These are phyloP conservation scores for Trichomonas vaginalis DNA, from an alignment of 208 protist species.

Conservation along the genomic window DNA sequence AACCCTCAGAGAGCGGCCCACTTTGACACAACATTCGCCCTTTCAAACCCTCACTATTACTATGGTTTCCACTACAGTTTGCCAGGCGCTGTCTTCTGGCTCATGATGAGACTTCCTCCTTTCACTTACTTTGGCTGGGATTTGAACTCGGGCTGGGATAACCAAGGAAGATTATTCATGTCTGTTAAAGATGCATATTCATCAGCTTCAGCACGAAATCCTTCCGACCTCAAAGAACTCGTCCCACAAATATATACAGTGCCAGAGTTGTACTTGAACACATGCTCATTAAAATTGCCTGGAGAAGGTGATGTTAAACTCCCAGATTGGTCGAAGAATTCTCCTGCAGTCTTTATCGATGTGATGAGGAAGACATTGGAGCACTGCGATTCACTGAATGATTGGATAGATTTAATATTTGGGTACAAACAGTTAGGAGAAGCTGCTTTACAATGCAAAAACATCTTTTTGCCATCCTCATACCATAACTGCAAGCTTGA, in stretches of 20 bases:
- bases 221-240: background rate
- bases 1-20: background rate
- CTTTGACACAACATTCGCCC: background rate
- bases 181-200: background rate
- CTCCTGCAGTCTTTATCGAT: background rate
- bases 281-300: background rate
- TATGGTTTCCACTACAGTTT: background rate
- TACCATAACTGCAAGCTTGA: background rate
- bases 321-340: background rate
- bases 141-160: background rate
- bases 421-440: background rate
- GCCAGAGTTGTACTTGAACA: background rate
- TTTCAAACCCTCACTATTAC: background rate
- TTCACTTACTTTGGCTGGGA: background rate
- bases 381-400: background rate
- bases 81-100: background rate
- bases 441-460: background rate
- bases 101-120: background rate
- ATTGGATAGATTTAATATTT: constrained; percentile 9
- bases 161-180: background rate
- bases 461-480: background rate
- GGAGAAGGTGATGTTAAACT: background rate
- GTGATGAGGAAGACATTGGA: background rate
- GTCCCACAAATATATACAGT: background rate
- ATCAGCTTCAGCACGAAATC: background rate